phyloP scores from a whole-genome alignment of 1,284 basidiomycete genomes.

The Cronartium quercuum region DNA sequence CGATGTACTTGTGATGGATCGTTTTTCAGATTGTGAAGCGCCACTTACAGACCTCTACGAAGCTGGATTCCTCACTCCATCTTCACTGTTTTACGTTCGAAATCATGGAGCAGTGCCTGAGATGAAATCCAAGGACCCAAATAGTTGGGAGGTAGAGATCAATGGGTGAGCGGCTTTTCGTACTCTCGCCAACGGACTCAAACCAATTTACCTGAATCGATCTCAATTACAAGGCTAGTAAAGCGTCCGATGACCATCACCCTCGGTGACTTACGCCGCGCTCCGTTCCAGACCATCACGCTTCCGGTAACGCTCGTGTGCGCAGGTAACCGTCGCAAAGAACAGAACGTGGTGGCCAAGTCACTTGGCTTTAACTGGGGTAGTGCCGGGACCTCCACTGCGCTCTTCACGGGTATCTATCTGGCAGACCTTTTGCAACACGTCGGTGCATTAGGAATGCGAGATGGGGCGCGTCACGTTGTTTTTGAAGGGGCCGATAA shows the following conservation, averaged over 20 bases:
- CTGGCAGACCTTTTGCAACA: slow-evolving; percentile 58
- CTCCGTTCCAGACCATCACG: slow-evolving; percentile 57
- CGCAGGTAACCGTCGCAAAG: slow-evolving; percentile 64
- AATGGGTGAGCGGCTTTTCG: slow-evolving; percentile 50
- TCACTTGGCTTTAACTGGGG: slow-evolving; percentile 61
- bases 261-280: slow-evolving; percentile 53
- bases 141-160: slow-evolving; percentile 57
- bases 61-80: slow-evolving; percentile 60
- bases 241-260: slow-evolving; percentile 52
- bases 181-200: neutral
- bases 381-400: slow-evolving; percentile 55
- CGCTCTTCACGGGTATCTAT: slow-evolving; percentile 63
- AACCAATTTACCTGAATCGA: neutral
- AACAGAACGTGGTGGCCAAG: slow-evolving; percentile 63
- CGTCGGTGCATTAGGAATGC: slow-evolving; percentile 45
- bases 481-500: slow-evolving; percentile 62
- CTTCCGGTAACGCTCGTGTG: slow-evolving; percentile 63
- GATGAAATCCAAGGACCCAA: slow-evolving; percentile 51
- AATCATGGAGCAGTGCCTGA: slow-evolving; percentile 63
- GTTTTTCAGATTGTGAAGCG: slow-evolving; percentile 53
- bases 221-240: slow-evolving; percentile 49
- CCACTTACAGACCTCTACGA: slow-evolving; percentile 55
- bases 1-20: too few species aligned
- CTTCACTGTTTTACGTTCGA: slow-evolving; percentile 62
- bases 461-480: slow-evolving; percentile 54